Conservation (phyloP, 2,329 filamentous ascomycete species). For the Blastomyces parvus region DNA sequence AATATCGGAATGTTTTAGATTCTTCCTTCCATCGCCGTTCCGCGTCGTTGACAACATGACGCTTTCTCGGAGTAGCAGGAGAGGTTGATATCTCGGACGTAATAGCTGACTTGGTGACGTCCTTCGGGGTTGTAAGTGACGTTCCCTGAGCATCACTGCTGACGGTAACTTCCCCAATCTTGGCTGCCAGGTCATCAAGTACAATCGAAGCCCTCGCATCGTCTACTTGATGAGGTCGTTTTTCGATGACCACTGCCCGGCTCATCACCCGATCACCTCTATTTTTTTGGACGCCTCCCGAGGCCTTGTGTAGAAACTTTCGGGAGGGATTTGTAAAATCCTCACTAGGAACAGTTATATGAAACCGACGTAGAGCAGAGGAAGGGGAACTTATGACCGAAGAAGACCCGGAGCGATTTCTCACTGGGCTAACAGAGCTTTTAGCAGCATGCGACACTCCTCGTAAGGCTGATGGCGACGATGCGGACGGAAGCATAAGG, state of each 20-base stretch:
- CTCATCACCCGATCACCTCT: conserved; percentile 20
- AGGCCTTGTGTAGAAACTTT: conserved; percentile 20
- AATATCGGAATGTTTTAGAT: conserved; percentile 16
- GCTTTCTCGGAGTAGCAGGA: conserved; percentile 24
- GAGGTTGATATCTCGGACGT: neutral
- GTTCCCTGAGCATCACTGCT: conserved; percentile 12
- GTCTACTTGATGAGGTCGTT: conserved; percentile 18
- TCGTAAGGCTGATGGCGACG: neutral
- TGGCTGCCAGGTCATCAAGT: conserved; percentile 23
- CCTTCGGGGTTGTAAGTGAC: conserved; percentile 1
- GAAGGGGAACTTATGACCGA: conserved; percentile 1
- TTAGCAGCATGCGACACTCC: neutral
- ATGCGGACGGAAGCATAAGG: neutral
- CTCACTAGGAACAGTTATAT: conserved; percentile 28
- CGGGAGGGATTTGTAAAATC: conserved; percentile 6
- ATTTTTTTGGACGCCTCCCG: conserved; percentile 30
- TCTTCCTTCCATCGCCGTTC: conserved; percentile 32
- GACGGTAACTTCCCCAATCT: conserved; percentile 12
- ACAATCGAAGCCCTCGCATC: conserved; percentile 20
- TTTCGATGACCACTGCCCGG: conserved; percentile 34
- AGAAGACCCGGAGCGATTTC: neutral
- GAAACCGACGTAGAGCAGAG: conserved; percentile 29
- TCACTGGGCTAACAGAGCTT: neutral
- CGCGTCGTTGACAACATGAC: conserved; percentile 34
- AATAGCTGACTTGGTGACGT: neutral